Conservation (phyloP, 257 asterid species). For the Cordia subcordata region DNA sequence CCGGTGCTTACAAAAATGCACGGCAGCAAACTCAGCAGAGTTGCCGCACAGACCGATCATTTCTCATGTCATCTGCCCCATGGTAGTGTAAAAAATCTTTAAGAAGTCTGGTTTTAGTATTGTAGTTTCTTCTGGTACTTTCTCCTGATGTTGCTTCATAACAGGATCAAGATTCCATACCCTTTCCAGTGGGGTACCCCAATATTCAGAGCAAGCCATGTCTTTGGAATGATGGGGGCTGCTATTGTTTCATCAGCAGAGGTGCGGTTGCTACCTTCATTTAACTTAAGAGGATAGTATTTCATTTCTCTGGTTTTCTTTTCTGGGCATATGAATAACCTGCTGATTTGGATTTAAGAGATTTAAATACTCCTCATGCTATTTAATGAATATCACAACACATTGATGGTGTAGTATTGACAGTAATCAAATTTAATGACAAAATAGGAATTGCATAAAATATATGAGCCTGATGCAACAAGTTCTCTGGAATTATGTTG, state of each 20-base stretch:
- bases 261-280: conserved; percentile 34
- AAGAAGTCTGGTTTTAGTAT: not conserved
- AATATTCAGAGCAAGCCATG: conserved; percentile 85
- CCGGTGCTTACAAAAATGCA: conserved; percentile 91
- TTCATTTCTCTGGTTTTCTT: too few relatives aligned
- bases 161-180: conserved; percentile 43
- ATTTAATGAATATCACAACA: too few relatives aligned
- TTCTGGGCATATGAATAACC: too few relatives aligned
- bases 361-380: too few relatives aligned
- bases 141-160: not conserved
- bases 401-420: too few relatives aligned
- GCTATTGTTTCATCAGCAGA: conserved; percentile 53
- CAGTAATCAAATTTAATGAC: not conserved
- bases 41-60: conserved; percentile 83
- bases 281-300: too few relatives aligned
- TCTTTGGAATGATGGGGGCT: conserved; percentile 95
- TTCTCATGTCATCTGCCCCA: conserved; percentile 78
- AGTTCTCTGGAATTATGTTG: not conserved
- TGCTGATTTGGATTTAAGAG: too few relatives aligned
- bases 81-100: conserved; percentile 46
- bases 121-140: not conserved
- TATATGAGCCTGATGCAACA: not conserved
- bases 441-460: not conserved
- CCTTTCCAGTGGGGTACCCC: conserved; percentile 92
- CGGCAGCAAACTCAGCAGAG: conserved; percentile 48